A percentile compares a stretch with the other conserved stretches of the same genome.
Evolutionary conservation across 176 grass and related monocot species (phyloP).

Genomic region (Microstegium vimineum): DNA sequence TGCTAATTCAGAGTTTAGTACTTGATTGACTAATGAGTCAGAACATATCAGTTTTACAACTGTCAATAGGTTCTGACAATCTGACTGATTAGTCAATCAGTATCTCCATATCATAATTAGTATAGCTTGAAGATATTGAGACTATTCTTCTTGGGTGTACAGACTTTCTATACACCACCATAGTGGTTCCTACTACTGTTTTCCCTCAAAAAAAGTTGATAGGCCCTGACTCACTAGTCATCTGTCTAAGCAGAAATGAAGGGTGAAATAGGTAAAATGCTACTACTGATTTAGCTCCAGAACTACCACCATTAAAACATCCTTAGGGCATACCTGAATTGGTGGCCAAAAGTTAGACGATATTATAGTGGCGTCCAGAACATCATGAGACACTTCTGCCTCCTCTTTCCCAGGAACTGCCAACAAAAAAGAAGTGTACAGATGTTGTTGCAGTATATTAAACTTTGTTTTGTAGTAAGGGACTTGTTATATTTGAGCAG

Average conservation of each 20-base stretch:
- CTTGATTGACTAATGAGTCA: background rate
- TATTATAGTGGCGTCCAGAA: constrained; percentile 95
- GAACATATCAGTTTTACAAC: background rate
- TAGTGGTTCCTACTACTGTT: background rate
- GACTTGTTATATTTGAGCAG: constrained; percentile 18
- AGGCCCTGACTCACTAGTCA: background rate
- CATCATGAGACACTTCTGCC: constrained; percentile 56
- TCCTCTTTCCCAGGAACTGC: constrained; percentile 62
- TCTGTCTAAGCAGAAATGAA: background rate
- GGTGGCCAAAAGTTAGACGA: constrained; percentile 97
- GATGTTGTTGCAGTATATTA: constrained; percentile 22
- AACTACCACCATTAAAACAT: background rate
- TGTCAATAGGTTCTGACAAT: background rate
- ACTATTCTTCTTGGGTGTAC: background rate
- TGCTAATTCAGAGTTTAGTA: background rate
- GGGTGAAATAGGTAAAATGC: background rate
- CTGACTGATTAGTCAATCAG: background rate
- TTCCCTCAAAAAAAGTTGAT: background rate
- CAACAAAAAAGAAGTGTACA: constrained; percentile 23
- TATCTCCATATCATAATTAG: background rate
- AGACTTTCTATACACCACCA: background rate
- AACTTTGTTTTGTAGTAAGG: constrained; percentile 12
- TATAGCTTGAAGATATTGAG: background rate
- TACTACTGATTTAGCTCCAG: background rate
- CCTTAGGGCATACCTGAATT: constrained; percentile 63